These are phyloP conservation scores for Blumeria graminis DNA, from an alignment of 2,329 filamentous ascomycete species.

Conservation along the genomic window DNA sequence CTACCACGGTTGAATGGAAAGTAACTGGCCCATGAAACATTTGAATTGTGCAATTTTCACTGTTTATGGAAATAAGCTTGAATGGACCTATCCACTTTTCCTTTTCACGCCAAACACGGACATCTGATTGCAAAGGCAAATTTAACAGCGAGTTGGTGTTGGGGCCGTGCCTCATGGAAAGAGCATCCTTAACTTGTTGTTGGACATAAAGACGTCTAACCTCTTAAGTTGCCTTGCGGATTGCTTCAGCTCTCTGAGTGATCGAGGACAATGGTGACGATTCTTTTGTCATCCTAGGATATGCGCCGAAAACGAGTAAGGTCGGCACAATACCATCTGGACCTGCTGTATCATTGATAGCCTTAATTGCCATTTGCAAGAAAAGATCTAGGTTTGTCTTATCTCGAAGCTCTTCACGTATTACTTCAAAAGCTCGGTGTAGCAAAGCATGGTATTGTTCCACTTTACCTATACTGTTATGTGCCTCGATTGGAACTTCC, in stretches of 20 bases:
- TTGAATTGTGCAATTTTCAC: conserved; percentile 2
- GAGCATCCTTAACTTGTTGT: conserved; percentile 2
- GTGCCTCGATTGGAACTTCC: no score
- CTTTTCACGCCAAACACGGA: conserved; percentile 4
- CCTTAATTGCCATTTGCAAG: conserved; percentile 5
- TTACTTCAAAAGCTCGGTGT: conserved; percentile 3
- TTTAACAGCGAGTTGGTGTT: not conserved
- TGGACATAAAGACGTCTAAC: conserved; percentile 1
- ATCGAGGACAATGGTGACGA: conserved; percentile 1
- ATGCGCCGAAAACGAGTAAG: conserved; percentile 4
- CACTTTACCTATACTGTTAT: no score
- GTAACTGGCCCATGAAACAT: not conserved
- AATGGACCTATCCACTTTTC: conserved; percentile 2
- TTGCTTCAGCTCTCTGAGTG: conserved; percentile 1
- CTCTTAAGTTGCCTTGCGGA: conserved; percentile 3
- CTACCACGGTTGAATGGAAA: conserved; percentile 3
- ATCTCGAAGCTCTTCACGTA: not conserved
- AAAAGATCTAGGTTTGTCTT: conserved; percentile 1
- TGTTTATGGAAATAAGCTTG: conserved; percentile 3
- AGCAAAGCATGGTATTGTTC: conserved; percentile 2
- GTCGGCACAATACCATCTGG: conserved; percentile 4
- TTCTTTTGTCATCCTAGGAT: conserved; percentile 2
- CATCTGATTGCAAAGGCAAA: conserved; percentile 2
- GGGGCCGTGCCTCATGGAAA: conserved; percentile 2
- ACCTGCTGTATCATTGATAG: conserved; percentile 2